A percentile compares a stretch with the other conserved stretches of the same genome.
Evolutionary conservation across 371 early-diverging fungal species (phyloP).

Genomic region (Actinomucor elegans): DNA sequence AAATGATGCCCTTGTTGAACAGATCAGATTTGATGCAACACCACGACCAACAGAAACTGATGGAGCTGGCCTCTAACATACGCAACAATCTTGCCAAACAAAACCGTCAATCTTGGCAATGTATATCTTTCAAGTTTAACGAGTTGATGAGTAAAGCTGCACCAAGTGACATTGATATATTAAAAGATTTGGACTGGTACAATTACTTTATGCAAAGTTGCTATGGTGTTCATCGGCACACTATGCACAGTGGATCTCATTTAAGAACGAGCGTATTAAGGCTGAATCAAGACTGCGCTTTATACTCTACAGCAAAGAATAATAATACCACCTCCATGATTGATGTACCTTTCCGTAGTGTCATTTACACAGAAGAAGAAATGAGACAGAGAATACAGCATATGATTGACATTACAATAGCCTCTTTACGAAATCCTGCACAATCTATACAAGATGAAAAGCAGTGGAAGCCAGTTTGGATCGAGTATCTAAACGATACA

Average conservation of each 20-base stretch:
- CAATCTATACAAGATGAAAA: slow-evolving; percentile 17
- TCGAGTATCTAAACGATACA: slow-evolving; percentile 27
- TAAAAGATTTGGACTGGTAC: slow-evolving; percentile 14
- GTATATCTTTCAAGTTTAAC: slow-evolving; percentile 3
- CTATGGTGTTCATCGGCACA: slow-evolving; percentile 25
- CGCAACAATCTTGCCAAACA: slow-evolving; percentile 17
- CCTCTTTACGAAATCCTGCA: slow-evolving; percentile 15
- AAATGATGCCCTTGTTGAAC: neutral
- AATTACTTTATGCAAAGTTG: slow-evolving; percentile 29
- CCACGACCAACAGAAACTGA: slow-evolving; percentile 22
- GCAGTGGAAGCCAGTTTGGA: slow-evolving; percentile 27
- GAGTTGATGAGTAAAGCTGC: neutral
- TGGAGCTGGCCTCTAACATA: slow-evolving; percentile 32
- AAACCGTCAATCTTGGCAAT: slow-evolving; percentile 5
- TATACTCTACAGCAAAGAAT: slow-evolving; percentile 14
- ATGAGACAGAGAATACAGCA: slow-evolving; percentile 24
- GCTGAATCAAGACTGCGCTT: slow-evolving; percentile 16
- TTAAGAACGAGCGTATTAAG: slow-evolving; percentile 11
- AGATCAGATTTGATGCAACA: neutral
- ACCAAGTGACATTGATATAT: neutral
- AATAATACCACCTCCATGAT: slow-evolving; percentile 3
- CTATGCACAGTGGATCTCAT: slow-evolving; percentile 11
- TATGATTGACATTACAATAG: slow-evolving; percentile 23
- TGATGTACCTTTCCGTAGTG: slow-evolving; percentile 23
- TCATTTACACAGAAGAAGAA: slow-evolving; percentile 33